These are phyloP conservation scores for Scedosporium boydii DNA, from an alignment of 2,329 filamentous ascomycete species.

Conservation along the genomic window DNA sequence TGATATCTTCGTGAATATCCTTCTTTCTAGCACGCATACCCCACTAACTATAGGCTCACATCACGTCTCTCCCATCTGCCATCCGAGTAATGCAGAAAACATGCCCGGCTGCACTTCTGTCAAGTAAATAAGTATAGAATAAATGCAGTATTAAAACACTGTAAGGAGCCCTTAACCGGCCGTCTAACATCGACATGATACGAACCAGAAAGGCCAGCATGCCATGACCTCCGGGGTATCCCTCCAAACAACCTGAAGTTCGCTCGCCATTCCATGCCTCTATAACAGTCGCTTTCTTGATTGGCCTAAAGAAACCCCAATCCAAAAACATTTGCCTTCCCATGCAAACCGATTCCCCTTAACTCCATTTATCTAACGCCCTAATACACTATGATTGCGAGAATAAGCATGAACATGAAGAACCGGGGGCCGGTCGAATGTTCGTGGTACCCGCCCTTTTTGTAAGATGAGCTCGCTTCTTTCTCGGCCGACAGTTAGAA, in stretches of 20 bases:
- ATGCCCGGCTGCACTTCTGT: too few species aligned
- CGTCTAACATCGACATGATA: background rate
- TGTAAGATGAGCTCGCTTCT: too few species aligned
- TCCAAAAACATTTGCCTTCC: conserved; percentile 7
- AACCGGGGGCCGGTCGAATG: background rate
- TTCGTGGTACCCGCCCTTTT: too few species aligned
- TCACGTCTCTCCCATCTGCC: too few species aligned
- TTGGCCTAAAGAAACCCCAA: conserved; percentile 11
- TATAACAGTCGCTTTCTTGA: conserved; percentile 13
- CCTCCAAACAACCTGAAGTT: background rate
- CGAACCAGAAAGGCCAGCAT: background rate
- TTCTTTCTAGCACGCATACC: too few species aligned
- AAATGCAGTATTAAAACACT: too few species aligned
- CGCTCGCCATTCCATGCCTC: conserved; percentile 1
- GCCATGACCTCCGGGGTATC: background rate
- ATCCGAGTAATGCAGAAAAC: too few species aligned
- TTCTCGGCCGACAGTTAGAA: too few species aligned
- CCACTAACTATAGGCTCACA: too few species aligned
- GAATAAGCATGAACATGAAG: background rate
- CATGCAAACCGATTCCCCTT: conserved; percentile 4
- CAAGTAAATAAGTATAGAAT: too few species aligned
- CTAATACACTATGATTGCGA: background rate
- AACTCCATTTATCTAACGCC: conserved; percentile 5
- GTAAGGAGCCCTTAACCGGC: background rate
- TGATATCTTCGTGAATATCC: too few species aligned